Conservation (phyloP, 2,329 filamentous ascomycete genomes). For the Pseudogymnoascus sp. region DNA sequence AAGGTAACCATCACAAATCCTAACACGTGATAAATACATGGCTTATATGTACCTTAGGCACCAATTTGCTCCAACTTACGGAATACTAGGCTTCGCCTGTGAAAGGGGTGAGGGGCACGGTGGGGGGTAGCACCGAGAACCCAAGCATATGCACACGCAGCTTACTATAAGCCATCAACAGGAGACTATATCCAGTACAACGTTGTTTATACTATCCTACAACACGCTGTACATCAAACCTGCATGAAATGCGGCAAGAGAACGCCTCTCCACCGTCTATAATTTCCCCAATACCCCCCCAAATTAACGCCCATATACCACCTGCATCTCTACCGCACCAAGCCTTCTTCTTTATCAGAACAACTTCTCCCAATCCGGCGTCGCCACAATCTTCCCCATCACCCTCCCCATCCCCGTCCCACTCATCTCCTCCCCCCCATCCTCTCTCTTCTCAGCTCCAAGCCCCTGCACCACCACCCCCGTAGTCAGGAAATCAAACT, state of each 20-base stretch:
- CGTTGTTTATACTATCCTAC: constrained; percentile 3
- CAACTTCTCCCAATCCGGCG: constrained; percentile 46
- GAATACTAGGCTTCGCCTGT: neutral
- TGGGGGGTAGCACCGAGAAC: neutral
- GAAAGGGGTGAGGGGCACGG: neutral
- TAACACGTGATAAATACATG: neutral
- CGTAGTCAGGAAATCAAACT: constrained; percentile 48
- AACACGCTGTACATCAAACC: neutral
- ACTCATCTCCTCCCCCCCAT: constrained; percentile 18
- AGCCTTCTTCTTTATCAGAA: neutral
- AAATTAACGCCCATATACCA: neutral
- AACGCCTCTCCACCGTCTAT: constrained; percentile 1
- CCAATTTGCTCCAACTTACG: too few relatives aligned
- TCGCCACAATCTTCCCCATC: constrained; percentile 52
- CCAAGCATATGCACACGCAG: neutral
- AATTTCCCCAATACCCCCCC: neutral
- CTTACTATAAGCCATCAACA: neutral
- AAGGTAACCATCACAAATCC: neutral
- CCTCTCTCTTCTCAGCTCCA: constrained; percentile 26
- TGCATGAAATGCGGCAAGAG: constrained; percentile 2
- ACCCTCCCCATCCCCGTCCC: constrained; percentile 56
- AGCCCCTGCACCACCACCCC: constrained; percentile 51
- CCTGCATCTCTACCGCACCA: neutral
- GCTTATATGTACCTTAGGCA: too few relatives aligned
- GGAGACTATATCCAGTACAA: neutral